A percentile compares a stretch with the other conserved stretches of the same genome.
These are phyloP conservation scores for Aspergillus sclerotialis DNA, from an alignment of 2,329 filamentous ascomycete genomes.

Conservation along the genomic window DNA sequence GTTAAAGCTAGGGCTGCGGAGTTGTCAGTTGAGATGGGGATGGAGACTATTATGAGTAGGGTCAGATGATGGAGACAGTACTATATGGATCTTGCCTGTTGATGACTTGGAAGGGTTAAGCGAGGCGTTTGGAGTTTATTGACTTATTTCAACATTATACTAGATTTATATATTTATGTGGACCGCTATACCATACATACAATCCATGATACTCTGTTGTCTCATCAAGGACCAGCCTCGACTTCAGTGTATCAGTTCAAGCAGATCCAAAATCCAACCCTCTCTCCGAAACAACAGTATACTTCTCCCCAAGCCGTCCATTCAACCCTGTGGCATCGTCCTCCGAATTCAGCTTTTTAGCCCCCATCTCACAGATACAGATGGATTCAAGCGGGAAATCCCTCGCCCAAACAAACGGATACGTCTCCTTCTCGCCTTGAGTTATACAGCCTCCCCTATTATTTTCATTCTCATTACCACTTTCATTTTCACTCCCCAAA, in stretches of 20 bases:
- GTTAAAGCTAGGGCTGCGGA: slow-evolving; percentile 86
- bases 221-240: background rate
- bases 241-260: background rate
- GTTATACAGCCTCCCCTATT: slow-evolving; percentile 1
- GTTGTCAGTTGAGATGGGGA: slow-evolving; percentile 69
- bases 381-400: slow-evolving; percentile 61
- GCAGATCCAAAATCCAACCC: slow-evolving; percentile 14
- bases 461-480: slow-evolving; percentile 3
- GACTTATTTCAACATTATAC: background rate
- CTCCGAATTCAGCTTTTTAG: slow-evolving; percentile 54
- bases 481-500: background rate
- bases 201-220: no score
- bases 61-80: slow-evolving; percentile 58
- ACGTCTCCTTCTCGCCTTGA: background rate
- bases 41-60: slow-evolving; percentile 92
- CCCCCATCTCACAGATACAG: slow-evolving; percentile 82
- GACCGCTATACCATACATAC: background rate
- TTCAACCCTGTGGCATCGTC: slow-evolving; percentile 27
- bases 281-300: slow-evolving; percentile 42
- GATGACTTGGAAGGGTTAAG: slow-evolving; percentile 8
- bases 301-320: slow-evolving; percentile 46
- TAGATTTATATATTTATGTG: background rate
- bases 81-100: background rate
- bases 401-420: slow-evolving; percentile 62
- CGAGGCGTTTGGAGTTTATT: slow-evolving; percentile 13